phyloP scores from a whole-genome alignment of 306 rosid genomes.

The Lathyrus oleraceus region DNA sequence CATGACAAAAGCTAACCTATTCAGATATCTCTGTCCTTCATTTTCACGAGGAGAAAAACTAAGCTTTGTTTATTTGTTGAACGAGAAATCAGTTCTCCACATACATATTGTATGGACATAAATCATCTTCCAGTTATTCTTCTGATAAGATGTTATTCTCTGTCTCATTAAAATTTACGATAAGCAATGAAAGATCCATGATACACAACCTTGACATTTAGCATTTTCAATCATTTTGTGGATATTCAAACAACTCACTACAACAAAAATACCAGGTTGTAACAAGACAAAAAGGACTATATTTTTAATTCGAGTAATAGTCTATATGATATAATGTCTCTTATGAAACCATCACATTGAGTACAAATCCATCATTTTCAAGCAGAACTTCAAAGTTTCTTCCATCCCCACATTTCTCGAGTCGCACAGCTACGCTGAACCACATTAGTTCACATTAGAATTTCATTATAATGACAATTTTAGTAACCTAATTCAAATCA shows the following conservation, averaged over 20 bases:
- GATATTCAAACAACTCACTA: slow-evolving; percentile 13
- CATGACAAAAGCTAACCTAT: slow-evolving; percentile 27
- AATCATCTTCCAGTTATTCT: slow-evolving; percentile 30
- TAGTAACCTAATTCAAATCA: no score
- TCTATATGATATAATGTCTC: no score
- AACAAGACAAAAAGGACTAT: no score
- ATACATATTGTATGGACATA: slow-evolving; percentile 39
- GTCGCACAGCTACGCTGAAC: no score
- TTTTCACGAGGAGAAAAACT: not conserved
- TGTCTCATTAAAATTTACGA: slow-evolving; percentile 37
- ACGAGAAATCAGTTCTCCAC: slow-evolving; percentile 25
- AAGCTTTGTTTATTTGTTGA: not conserved
- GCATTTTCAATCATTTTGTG: slow-evolving; percentile 33
- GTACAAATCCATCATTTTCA: no score
- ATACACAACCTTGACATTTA: slow-evolving; percentile 10
- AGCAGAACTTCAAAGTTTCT: no score
- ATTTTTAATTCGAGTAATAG: no score
- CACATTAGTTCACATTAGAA: no score
- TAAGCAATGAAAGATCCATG: slow-evolving; percentile 43
- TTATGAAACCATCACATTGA: no score
- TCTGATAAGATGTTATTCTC: slow-evolving; percentile 31
- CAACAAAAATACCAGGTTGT: no score
- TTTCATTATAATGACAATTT: no score
- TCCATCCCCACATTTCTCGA: no score
- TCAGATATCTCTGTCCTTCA: not conserved